Conservation (phyloP, 176 grass and related monocot genomes). For the bread wheat (Triticum aestivum) region DNA sequence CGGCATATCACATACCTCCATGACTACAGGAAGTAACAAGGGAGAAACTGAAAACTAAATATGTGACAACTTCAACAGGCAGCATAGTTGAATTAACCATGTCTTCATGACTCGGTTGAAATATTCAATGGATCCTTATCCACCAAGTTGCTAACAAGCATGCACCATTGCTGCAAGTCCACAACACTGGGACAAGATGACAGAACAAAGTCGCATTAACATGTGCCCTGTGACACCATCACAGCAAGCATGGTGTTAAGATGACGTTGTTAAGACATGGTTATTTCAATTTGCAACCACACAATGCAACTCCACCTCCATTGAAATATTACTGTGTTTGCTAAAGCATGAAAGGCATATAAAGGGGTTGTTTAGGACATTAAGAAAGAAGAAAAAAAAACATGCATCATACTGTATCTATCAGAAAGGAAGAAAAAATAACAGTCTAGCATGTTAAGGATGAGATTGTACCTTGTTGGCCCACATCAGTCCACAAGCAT, state of each 20-base stretch:
- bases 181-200: background rate
- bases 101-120: slow-evolving; percentile 3
- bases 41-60: slow-evolving; percentile 10
- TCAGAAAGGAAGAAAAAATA: slow-evolving; percentile 7
- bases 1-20: background rate
- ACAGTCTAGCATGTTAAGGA: background rate
- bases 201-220: slow-evolving; percentile 15
- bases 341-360: background rate
- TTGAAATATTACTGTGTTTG: background rate
- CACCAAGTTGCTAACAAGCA: slow-evolving; percentile 11
- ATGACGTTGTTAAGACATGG: background rate
- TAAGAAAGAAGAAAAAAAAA: background rate
- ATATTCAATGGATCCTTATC: background rate
- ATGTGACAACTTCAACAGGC: background rate
- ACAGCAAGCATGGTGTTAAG: slow-evolving; percentile 15
- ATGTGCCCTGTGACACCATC: slow-evolving; percentile 28
- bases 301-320: background rate
- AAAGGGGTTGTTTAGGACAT: background rate
- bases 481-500: slow-evolving; percentile 96
- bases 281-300: background rate
- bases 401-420: background rate
- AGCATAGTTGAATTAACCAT: slow-evolving; percentile 17
- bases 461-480: slow-evolving; percentile 66
- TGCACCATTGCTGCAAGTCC: slow-evolving; percentile 29
- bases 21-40: background rate